phyloP scores from a whole-genome alignment of 306 rosid genomes.

The Quercus berberidifolia region DNA sequence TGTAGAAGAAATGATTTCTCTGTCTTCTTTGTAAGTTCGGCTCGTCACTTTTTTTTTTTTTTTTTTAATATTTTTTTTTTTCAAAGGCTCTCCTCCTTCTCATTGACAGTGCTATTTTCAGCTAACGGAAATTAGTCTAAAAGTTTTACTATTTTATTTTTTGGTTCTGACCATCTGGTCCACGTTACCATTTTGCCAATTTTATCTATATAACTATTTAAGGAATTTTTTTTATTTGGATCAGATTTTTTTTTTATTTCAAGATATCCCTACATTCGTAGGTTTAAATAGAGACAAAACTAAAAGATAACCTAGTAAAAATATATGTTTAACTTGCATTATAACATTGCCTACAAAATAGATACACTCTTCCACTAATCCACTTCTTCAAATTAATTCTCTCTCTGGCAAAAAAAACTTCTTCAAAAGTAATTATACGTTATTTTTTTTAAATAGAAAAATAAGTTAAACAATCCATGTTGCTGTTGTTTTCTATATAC shows the following conservation, averaged over 20 bases:
- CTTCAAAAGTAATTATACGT: too few species aligned
- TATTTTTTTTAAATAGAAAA: too few species aligned
- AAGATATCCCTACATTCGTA: rapidly evolving
- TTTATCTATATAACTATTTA: not conserved
- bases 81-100: not conserved
- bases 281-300: rapidly evolving
- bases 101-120: not conserved
- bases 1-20: not conserved
- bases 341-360: rapidly evolving
- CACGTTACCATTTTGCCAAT: not conserved
- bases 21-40: not conserved
- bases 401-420: too few species aligned
- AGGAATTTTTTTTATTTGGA: rapidly evolving
- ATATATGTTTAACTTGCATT: too few species aligned
- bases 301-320: rapidly evolving
- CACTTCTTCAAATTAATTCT: too few species aligned
- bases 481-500: too few species aligned
- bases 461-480: too few species aligned
- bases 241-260: too few species aligned
- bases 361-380: rapidly evolving
- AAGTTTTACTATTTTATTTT: not conserved
- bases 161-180: not conserved
- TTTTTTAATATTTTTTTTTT: not conserved
- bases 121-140: not conserved
- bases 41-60: too few species aligned